Base-by-base conservation (phyloP, 2,329 filamentous ascomycete genomes). In the Aspergillus floridensis region DNA sequence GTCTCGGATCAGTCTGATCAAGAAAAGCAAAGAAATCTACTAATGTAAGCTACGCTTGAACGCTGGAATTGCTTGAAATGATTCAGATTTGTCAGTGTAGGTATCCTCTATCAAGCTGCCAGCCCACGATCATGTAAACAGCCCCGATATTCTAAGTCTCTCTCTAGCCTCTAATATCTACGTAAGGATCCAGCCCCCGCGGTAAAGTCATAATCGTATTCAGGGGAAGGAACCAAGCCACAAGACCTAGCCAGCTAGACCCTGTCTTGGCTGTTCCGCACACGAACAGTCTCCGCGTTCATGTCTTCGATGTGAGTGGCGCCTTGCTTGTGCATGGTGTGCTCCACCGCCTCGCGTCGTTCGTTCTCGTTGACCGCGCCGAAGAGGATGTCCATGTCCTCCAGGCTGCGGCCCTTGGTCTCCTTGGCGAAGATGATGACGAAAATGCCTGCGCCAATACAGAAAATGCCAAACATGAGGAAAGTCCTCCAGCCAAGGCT, bases 391-490 rank as follows among this genome's bases (percentile, higher is more conserved):
- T 80, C 75, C 67, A 78, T 74, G 32, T 78, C 75, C 57, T 78
- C 76, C 52, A 78, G 64, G 14, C 70, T 72, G 47, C 71, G 67
- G 3, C 72, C 72, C 50, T 74, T 75, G 22, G 72, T 75, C 59
- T 80, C 77, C 11, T 77, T 77, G 31, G 79, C 59, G 57, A 70
- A 73, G 14, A 77, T 55, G 22, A 69, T 57, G 10, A 75, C 69
- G 49, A 76, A 77, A 8, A 71, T n/a, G 3, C 68, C 68, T 62
- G 71, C 76, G n/a, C 69, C 70, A 11, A 70, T 59, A 53, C 75
- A 76, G 67, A 77, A 77, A 35, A 74, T 66, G 19, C 69, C 76
- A 56, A 79, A 79, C 71, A 79, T 76, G 53, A 79, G 63, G 62
- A 77, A 78, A 0, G 75, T 77, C 5, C 64, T 65, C 73, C 74